Percentiles rank a stretch among this genome's conserved stretches.
Conservation (phyloP, 306 rosid genomes). For the Prunus salicina region DNA sequence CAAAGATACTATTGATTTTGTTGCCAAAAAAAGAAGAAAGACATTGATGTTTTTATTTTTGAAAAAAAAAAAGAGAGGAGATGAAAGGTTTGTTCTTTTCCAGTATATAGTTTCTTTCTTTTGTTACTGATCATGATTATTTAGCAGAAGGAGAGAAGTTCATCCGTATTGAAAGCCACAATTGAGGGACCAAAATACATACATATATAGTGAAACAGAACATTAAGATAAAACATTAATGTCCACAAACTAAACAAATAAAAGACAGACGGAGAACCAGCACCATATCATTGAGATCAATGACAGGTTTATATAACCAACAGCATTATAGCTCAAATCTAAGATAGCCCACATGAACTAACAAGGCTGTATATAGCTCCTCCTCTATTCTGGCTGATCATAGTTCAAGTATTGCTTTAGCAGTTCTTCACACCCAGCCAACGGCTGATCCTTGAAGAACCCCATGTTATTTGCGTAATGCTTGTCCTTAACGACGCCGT, state of each 20-base stretch:
- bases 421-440: conserved; percentile 38
- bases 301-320: background rate
- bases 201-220: background rate
- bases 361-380: background rate
- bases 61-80: too few relatives aligned
- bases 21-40: too few relatives aligned
- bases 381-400: conserved; percentile 15
- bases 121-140: too few relatives aligned
- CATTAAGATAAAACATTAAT: background rate
- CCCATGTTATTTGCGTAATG: conserved; percentile 66
- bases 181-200: too few relatives aligned
- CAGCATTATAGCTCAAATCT: background rate
- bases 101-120: too few relatives aligned
- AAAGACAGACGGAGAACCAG: background rate
- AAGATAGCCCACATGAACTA: too few relatives aligned
- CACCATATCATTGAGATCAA: background rate
- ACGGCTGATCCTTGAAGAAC: conserved; percentile 43
- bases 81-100: too few relatives aligned
- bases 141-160: too few relatives aligned
- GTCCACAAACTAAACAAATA: background rate
- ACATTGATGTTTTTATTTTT: too few relatives aligned
- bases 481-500: conserved; percentile 41
- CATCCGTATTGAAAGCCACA: too few relatives aligned
- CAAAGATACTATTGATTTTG: too few relatives aligned
- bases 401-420: conserved; percentile 41